A percentile compares a stretch with the other conserved stretches of the same genome.
phyloP scores from a whole-genome alignment of 1,284 basidiomycete genomes.

The Rhodotorula sp. region DNA sequence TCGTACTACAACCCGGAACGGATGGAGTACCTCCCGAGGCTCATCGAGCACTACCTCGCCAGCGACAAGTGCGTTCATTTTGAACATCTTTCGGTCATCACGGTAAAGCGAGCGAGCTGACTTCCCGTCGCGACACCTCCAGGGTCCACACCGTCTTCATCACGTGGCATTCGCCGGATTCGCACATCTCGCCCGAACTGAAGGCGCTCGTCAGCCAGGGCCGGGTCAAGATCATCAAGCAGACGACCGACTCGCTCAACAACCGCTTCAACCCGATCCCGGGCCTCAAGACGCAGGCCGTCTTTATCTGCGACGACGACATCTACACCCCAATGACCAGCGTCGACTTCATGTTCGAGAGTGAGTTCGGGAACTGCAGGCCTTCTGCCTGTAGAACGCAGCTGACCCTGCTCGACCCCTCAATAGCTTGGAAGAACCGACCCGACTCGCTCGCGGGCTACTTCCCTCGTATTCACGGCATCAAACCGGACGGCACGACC shows the following conservation, averaged over 20 bases:
- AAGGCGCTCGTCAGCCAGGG: conserved; percentile 2
- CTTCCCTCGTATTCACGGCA: conserved; percentile 7
- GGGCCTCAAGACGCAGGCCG: conserved; percentile 11
- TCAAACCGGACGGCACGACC: conserved; percentile 4
- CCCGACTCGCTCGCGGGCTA: conserved; percentile 4
- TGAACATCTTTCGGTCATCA: too few relatives aligned
- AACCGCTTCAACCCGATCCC: conserved; percentile 10
- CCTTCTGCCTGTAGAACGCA: too few relatives aligned
- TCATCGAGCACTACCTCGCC: conserved; percentile 4
- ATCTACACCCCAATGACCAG: neutral
- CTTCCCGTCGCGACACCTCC: too few relatives aligned
- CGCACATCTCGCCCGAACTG: neutral
- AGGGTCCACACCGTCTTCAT: conserved; percentile 7
- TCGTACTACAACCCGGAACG: conserved; percentile 12
- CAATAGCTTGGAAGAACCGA: neutral
- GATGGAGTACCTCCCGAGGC: neutral
- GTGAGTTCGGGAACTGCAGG: neutral
- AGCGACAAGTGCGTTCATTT: neutral
- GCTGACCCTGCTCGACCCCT: too few relatives aligned
- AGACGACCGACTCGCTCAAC: conserved; percentile 8
- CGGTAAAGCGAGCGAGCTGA: too few relatives aligned
- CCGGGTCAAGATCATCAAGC: conserved; percentile 2
- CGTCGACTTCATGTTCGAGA: conserved; percentile 6
- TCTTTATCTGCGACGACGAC: conserved; percentile 11
- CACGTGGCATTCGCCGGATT: neutral